Base-by-base conservation (phyloP, 2,329 filamentous ascomycete genomes). In the Ceratocystis cubensis region DNA sequence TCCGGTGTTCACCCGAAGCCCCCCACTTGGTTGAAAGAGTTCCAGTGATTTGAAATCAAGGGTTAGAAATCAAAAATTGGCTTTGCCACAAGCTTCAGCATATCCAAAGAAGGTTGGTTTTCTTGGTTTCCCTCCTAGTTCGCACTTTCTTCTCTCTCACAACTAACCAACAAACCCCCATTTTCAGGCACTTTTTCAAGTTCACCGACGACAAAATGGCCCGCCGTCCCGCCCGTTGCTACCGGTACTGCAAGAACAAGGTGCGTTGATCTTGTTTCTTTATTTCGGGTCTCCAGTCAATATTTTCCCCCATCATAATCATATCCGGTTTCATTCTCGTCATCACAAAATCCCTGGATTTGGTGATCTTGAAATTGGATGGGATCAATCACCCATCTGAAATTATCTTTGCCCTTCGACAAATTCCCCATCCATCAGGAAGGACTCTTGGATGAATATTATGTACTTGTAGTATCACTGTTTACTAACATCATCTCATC, bases 211-310 rank as follows among this genome's bases (percentile, higher is more conserved):
- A 87, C 88, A 92, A 88, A 84, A 99, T 99, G 94, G 94, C 94
- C 78, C 91, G 94, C 82, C 91, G 94, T 89, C 94, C 94, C 78
- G 94, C 94, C 78, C 89, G 94, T 85, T 99, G 94, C 85, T 99
- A 96, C 87, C 88, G 94, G 78, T 99, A 99, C 89, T 99, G 94
- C 92, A 99, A 99, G 91, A 99, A 97, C 88, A 96, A 96, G 91
- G 91, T 96, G 79, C 82, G 88, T 80, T 71, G 63, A 64, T 69
- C 66, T 66, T 69, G 62, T 53, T 62, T 37, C 33, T 28, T 48
- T 1, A 45, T 67, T 30, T 65, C n/a, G 25, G 46, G 1, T 59
- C 44, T 69, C 10, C 46, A 62, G 65, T 62, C 48, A 20, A 57
- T 37, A 50, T 59, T 33, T 65, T 57, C 17, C 30, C 3, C 56